Evolutionary conservation across 2,329 filamentous ascomycete species (phyloP).

Genomic region (Proliferodiscus dingleyae): DNA sequence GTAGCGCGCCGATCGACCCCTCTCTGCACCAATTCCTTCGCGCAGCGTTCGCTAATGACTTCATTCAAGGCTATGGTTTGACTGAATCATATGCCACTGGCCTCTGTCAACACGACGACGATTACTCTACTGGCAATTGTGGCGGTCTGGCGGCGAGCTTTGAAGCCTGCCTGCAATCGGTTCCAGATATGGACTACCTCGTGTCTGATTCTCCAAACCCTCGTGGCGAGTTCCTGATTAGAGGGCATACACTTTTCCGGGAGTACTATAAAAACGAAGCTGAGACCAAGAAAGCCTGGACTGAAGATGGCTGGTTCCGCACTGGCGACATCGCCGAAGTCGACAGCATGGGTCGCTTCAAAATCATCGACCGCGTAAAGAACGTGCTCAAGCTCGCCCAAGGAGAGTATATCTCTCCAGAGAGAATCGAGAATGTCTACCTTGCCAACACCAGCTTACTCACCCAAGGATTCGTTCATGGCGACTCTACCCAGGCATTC

Average conservation of each 20-base stretch:
- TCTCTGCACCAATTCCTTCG: constrained; percentile 84
- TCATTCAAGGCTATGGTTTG: constrained; percentile 86
- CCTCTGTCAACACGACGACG: constrained; percentile 62
- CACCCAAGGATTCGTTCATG: constrained; percentile 82
- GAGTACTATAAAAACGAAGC: constrained; percentile 89
- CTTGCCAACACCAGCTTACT: constrained; percentile 75
- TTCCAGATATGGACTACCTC: constrained; percentile 91
- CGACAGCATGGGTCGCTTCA: constrained; percentile 80
- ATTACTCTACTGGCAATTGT: constrained; percentile 76
- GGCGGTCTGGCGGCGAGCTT: constrained; percentile 62
- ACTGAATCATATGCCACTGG: constrained; percentile 87
- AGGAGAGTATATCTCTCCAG: constrained; percentile 96
- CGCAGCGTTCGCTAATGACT: constrained; percentile 71
- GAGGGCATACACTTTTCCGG: constrained; percentile 73
- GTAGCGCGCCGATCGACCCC: constrained; percentile 86
- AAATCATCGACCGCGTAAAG: constrained; percentile 95
- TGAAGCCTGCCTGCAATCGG: constrained; percentile 78
- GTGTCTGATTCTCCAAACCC: constrained; percentile 83
- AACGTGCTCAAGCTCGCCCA: constrained; percentile 98
- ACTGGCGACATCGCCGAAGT: constrained; percentile 88
- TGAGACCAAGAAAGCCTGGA: constrained; percentile 78
- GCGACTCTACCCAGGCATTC: constrained; percentile 74
- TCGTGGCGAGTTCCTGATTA: constrained; percentile 81
- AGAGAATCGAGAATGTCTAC: constrained; percentile 94
- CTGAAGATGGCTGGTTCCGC: constrained; percentile 92